These are phyloP conservation scores for Salix exigua DNA, from an alignment of 345 rosid genomes.

Conservation along the genomic window DNA sequence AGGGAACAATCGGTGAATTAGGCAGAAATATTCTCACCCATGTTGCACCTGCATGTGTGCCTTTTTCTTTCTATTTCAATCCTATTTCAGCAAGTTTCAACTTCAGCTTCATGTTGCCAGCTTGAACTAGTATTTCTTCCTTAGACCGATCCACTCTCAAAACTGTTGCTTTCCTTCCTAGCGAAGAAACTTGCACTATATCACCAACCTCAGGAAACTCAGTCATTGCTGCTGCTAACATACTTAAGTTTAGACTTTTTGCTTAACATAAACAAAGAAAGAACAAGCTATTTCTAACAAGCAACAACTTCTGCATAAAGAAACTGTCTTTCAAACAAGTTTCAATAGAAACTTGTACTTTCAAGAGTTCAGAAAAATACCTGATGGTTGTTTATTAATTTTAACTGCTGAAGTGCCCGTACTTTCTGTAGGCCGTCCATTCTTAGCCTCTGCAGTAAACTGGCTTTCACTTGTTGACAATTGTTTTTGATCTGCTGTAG, in stretches of 20 bases:
- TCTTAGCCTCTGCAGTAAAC: slow-evolving; percentile 17
- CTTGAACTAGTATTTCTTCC: slow-evolving; percentile 75
- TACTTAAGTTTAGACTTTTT: neutral
- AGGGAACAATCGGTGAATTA: neutral
- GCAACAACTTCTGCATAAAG: neutral
- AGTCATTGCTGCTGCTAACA: slow-evolving; percentile 26
- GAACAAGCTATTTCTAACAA: neutral
- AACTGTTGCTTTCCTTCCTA: slow-evolving; percentile 65
- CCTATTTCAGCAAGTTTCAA: slow-evolving; percentile 50
- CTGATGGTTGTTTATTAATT: slow-evolving; percentile 35
- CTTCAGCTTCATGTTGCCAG: slow-evolving; percentile 77
- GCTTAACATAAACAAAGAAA: neutral
- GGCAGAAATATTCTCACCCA: neutral
- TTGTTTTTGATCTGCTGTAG: slow-evolving; percentile 29
- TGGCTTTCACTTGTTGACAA: slow-evolving; percentile 18
- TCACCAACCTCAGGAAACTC: slow-evolving; percentile 62
- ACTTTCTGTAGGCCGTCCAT: slow-evolving; percentile 3
- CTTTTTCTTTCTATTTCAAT: slow-evolving; percentile 27
- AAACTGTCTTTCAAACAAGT: neutral
- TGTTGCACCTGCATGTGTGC: neutral
- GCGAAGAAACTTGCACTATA: slow-evolving; percentile 53
- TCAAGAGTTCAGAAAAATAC: slow-evolving; percentile 24
- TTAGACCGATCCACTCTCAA: slow-evolving; percentile 59
- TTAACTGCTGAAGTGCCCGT: slow-evolving; percentile 25
- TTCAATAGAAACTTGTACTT: neutral